These are phyloP conservation scores for Mycena galopus DNA, from an alignment of 768 basidiomycete species.

Conservation along the genomic window DNA sequence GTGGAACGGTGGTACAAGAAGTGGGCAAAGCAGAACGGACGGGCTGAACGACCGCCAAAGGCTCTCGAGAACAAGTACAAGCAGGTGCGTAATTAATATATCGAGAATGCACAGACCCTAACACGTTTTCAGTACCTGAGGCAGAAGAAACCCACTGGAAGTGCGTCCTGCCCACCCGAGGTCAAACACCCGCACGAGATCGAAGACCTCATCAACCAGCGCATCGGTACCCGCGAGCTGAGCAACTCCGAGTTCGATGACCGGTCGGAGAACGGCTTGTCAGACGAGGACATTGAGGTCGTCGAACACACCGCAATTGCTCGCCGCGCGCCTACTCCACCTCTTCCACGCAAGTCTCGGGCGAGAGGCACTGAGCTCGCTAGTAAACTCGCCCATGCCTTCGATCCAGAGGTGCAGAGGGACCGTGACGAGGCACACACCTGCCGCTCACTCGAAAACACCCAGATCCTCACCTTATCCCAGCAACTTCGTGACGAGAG, in stretches of 20 bases:
- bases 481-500: constrained; percentile 21
- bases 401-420: neutral
- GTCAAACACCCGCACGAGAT: constrained; percentile 40
- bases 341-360: constrained; percentile 10
- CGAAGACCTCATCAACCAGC: constrained; percentile 38
- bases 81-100: neutral
- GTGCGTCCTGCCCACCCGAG: constrained; percentile 39
- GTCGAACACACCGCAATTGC: neutral
- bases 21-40: neutral
- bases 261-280: neutral
- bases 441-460: constrained; percentile 16
- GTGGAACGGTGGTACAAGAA: neutral
- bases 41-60: neutral
- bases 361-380: constrained; percentile 1
- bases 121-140: constrained; percentile 22
- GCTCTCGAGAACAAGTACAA: neutral
- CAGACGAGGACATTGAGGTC: neutral
- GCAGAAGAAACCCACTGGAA: constrained; percentile 47
- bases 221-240: constrained; percentile 36
- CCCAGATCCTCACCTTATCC: constrained; percentile 9
- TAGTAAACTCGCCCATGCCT: neutral
- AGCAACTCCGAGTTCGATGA: neutral
- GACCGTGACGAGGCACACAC: constrained; percentile 7
- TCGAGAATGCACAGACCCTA: too few relatives aligned
- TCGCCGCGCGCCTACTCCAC: neutral